phyloP scores from a whole-genome alignment of 2,329 filamentous ascomycete species.

The Cladosporium sp. region DNA sequence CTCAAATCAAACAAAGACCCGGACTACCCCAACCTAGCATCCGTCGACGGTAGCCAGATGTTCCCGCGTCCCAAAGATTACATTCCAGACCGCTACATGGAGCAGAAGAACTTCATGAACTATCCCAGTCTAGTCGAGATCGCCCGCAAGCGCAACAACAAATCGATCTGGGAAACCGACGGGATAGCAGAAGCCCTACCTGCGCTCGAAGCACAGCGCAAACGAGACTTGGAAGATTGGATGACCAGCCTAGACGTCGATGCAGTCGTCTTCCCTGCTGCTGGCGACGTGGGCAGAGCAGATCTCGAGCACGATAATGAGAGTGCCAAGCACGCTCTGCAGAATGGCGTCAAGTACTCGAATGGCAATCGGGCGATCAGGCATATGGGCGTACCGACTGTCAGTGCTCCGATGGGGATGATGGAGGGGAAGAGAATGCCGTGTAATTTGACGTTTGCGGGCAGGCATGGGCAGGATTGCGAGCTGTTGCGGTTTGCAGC shows the following conservation, averaged over 20 bases:
- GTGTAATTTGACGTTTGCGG: constrained; percentile 50
- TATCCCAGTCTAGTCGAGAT: constrained; percentile 33
- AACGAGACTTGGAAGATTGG: constrained; percentile 50
- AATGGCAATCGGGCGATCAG: constrained; percentile 52
- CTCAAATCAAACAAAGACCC: constrained; percentile 40
- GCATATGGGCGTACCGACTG: constrained; percentile 52
- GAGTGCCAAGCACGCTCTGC: constrained; percentile 37
- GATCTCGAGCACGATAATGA: constrained; percentile 41
- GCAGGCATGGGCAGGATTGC: constrained; percentile 45
- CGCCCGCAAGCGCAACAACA: constrained; percentile 22
- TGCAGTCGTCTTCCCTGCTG: constrained; percentile 47
- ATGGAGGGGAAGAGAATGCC: constrained; percentile 48
- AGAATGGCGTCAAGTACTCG: constrained; percentile 51
- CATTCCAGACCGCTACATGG: constrained; percentile 36
- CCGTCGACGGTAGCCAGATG: constrained; percentile 37
- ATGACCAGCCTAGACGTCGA: constrained; percentile 42
- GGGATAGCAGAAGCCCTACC: constrained; percentile 42
- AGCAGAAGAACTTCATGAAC: constrained; percentile 38
- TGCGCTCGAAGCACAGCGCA: constrained; percentile 47
- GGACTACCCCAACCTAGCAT: constrained; percentile 34
- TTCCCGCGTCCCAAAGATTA: constrained; percentile 36
- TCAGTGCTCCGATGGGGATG: constrained; percentile 52
- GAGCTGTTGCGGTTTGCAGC: constrained; percentile 28
- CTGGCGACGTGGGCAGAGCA: constrained; percentile 48
- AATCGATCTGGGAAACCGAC: constrained; percentile 39